Evolutionary conservation across 345 rosid genomes (phyloP), one percentile per base, ranked within the genome.

Genomic region (Alliaria petiolata): DNA sequence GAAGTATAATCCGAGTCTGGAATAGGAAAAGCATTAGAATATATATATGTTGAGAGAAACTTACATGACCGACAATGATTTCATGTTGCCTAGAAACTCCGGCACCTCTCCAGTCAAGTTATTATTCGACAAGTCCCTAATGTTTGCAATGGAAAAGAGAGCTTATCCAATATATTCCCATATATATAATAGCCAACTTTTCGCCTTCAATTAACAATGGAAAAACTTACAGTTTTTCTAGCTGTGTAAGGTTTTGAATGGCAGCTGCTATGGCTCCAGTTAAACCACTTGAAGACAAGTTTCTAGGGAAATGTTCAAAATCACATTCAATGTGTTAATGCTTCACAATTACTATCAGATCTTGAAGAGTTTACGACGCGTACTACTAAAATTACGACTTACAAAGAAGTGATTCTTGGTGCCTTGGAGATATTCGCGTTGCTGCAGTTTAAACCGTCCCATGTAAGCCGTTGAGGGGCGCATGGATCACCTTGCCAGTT

Each of bases 41-140:
- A 0, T 38, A 67, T 1, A 0, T 38, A n/a, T 28, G 14, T 57
- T 6, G 19, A 49, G 44, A 65, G 38, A 16, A 57, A 66, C 92
- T 81, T 74, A 87, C 89, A 89, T 64, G 61, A 71, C 0, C 33
- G 17, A 64, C 65, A 89, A 65, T 25, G 67, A 77, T 16, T 75
- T 30, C 76, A 86, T 26, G 15, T 65, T 49, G 7, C 84, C 75
- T 4, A 89, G 81, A 69, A 78, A 76, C 8, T 69, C 75, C 0
- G 95, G 89, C 16, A 88, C 69, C 0, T 5, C 3, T 35, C 91
- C 91, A 1, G 59, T 71, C 44, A 88, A 70, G 49, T 43, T 76
- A 36, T 83, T 86, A 55, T 77, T 72, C 0, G 92, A 89, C n/a
- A 86, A 78, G 57, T 86, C 67, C 42, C 75, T 70, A 28, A 49